A percentile compares a stretch with the other conserved stretches of the same genome.
Conservation (phyloP, 208 protist species). For the Trypanosoma lewisi region DNA sequence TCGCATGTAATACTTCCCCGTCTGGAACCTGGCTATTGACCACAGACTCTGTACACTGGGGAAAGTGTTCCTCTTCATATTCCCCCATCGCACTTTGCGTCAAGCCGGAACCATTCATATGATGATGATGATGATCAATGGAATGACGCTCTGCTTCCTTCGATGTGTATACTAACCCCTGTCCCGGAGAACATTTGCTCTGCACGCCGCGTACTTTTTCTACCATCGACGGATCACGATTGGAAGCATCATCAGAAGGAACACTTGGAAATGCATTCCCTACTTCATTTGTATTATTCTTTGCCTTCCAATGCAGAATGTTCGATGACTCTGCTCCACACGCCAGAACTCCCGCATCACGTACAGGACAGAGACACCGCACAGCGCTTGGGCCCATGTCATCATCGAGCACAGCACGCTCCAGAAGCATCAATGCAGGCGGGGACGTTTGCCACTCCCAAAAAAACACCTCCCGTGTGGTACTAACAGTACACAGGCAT, state of each 20-base stretch:
- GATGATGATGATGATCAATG: no score
- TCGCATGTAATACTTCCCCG: background rate
- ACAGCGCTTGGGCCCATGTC: background rate
- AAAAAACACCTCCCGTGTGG: constrained; percentile 16
- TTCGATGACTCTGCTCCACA: constrained; percentile 7
- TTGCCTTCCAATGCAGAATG: constrained; percentile 12
- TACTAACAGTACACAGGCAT: constrained; percentile 14
- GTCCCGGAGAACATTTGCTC: background rate
- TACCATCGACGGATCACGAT: background rate
- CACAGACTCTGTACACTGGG: background rate
- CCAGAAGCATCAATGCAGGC: background rate
- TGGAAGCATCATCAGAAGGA: background rate
- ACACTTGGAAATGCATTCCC: background rate
- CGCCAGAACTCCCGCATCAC: background rate
- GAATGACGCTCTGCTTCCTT: no score
- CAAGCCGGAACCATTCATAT: background rate
- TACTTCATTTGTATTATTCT: background rate
- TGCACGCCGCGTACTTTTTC: background rate
- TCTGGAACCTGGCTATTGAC: background rate
- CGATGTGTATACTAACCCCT: no score
- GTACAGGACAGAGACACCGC: constrained; percentile 3
- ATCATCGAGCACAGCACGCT: constrained; percentile 1
- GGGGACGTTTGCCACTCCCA: constrained; percentile 9
- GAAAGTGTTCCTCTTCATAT: background rate
- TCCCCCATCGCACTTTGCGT: background rate